Percentiles rank a stretch among this genome's conserved stretches.
Conservation (phyloP, 176 grass and related monocot species). For the Oryza australiensis region DNA sequence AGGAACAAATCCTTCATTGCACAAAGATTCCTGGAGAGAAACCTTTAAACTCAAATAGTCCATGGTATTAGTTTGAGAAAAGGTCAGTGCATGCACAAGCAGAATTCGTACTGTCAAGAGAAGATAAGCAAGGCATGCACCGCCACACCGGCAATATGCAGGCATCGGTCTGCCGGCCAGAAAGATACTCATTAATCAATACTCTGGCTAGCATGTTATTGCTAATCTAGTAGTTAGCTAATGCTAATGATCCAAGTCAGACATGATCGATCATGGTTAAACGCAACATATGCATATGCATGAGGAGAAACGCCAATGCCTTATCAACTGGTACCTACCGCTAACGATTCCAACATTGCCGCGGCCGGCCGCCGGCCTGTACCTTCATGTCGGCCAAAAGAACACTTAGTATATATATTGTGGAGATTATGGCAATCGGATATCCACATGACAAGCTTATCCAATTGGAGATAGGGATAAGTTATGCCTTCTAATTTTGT, state of each 20-base stretch:
- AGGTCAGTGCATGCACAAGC: neutral
- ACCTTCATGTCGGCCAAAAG: conserved; percentile 29
- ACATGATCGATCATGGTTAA: neutral
- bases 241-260: neutral
- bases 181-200: conserved; percentile 3
- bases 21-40: neutral
- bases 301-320: neutral
- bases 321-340: conserved; percentile 18
- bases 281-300: neutral
- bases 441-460: too few relatives aligned
- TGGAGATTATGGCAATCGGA: too few relatives aligned
- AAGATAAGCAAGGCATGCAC: conserved; percentile 21
- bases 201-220: too few relatives aligned
- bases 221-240: neutral
- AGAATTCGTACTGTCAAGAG: neutral
- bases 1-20: neutral
- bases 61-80: neutral
- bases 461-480: too few relatives aligned
- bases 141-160: conserved; percentile 23
- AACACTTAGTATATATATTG: conserved; percentile 1
- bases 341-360: conserved; percentile 1
- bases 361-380: neutral
- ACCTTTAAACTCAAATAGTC: neutral
- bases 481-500: too few relatives aligned
- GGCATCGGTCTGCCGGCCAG: neutral